These are phyloP conservation scores for Melastoma malabathricum DNA, from an alignment of 345 rosid genomes.

Conservation along the genomic window DNA sequence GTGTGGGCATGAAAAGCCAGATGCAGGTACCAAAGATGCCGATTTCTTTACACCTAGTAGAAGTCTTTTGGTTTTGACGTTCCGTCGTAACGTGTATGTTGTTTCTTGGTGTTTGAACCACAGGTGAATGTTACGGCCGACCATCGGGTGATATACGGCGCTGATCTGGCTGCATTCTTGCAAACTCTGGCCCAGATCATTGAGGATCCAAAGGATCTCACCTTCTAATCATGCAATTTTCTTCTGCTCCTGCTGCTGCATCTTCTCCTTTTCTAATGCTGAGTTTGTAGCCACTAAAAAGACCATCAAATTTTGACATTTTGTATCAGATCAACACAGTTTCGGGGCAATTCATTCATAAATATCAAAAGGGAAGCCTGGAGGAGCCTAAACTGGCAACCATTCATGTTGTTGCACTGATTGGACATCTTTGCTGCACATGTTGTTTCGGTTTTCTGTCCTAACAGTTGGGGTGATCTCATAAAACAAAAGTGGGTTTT, in stretches of 20 bases:
- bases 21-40: conserved; percentile 56
- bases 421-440: no score
- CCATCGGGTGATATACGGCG: conserved; percentile 88
- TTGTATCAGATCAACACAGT: no score
- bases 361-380: no score
- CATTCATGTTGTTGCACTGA: no score
- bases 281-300: conserved; percentile 3
- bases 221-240: conserved; percentile 26
- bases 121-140: conserved; percentile 93
- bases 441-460: no score
- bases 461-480: no score
- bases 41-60: background rate
- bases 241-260: background rate
- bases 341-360: no score
- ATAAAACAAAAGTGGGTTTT: no score
- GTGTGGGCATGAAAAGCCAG: conserved; percentile 85
- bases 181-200: conserved; percentile 78
- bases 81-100: background rate
- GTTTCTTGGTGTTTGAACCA: background rate
- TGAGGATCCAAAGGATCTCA: conserved; percentile 80
- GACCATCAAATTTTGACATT: background rate
- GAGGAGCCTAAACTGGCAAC: no score
- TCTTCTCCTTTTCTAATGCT: conserved; percentile 4
- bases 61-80: background rate
- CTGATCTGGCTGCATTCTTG: conserved; percentile 87